Conservation (phyloP, 257 asterid genomes). For the Fraxinus cuspidata region DNA sequence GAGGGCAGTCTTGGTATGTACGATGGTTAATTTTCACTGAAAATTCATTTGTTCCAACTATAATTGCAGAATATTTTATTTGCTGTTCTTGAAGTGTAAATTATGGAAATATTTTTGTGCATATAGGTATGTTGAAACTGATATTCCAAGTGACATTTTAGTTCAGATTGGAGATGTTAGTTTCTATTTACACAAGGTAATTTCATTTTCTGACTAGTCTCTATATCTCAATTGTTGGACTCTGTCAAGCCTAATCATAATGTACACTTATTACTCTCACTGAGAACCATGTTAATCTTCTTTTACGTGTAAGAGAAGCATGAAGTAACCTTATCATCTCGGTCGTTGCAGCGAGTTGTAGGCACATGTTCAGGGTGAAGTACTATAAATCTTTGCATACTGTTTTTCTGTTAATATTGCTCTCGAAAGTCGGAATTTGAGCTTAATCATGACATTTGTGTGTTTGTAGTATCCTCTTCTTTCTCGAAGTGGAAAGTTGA, state of each 20-base stretch:
- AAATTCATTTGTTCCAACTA: not conserved
- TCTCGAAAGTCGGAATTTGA: not conserved
- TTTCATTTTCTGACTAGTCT: not conserved
- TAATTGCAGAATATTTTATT: not conserved
- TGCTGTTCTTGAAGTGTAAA: not conserved
- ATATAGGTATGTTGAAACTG: slow-evolving; percentile 82
- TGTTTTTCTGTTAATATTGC: not conserved
- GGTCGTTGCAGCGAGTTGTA: not conserved
- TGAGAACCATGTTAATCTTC: not conserved
- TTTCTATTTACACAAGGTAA: slow-evolving; percentile 94
- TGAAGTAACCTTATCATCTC: no score
- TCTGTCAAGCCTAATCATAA: not conserved
- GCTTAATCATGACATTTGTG: not conserved
- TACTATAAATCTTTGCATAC: not conserved
- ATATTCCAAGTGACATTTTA: slow-evolving; percentile 84
- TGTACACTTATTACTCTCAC: not conserved
- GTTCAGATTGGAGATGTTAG: slow-evolving; percentile 77
- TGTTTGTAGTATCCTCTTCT: slow-evolving; percentile 73
- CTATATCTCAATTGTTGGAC: not conserved
- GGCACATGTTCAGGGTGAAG: not conserved
- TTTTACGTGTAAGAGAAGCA: not conserved
- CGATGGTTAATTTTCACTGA: not conserved
- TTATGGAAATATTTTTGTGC: slow-evolving; percentile 14
- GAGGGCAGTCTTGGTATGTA: slow-evolving; percentile 82
- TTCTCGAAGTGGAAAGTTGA: slow-evolving; percentile 86